Percentiles rank a stretch among this genome's conserved stretches.
Evolutionary conservation across 1,284 basidiomycete species (phyloP).

Genomic region (Microbotryum scabiosae): DNA sequence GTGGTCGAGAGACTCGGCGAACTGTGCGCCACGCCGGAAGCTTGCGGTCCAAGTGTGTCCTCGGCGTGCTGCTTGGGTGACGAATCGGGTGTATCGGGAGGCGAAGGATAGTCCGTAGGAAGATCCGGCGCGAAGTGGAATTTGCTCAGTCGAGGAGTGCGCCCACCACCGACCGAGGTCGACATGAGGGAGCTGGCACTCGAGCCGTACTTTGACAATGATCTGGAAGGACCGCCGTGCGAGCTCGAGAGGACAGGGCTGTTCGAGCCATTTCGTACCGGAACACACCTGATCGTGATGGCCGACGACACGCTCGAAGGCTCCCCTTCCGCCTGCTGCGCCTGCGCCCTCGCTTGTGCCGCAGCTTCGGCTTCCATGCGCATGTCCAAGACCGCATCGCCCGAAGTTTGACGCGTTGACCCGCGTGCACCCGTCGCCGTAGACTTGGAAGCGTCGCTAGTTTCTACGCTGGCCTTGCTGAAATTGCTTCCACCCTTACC

Average conservation of each 20-base stretch:
- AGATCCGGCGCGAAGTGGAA: not conserved
- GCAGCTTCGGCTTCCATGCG: not conserved
- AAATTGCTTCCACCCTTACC: not conserved
- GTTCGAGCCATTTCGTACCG: not conserved
- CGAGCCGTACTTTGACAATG: too few relatives aligned
- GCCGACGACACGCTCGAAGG: not conserved
- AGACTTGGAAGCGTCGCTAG: not conserved
- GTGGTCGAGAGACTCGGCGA: too few relatives aligned
- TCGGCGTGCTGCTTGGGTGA: not conserved
- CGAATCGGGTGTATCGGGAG: conserved; percentile 14
- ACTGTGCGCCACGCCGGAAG: too few relatives aligned
- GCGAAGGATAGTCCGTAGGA: conserved; percentile 20
- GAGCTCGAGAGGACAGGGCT: not conserved
- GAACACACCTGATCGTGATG: conserved; percentile 1
- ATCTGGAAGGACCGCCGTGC: not conserved
- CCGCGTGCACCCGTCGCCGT: not conserved
- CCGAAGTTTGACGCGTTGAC: not conserved
- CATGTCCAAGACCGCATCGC: conserved; percentile 8
- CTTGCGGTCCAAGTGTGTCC: not conserved
- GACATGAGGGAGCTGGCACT: not conserved
- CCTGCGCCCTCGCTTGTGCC: not conserved
- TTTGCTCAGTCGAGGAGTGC: not conserved
- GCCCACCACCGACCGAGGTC: not conserved
- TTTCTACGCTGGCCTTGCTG: not conserved
- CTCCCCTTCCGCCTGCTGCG: not conserved